A percentile compares a stretch with the other conserved stretches of the same genome.
These are phyloP conservation scores for Cytospora piceae DNA, from an alignment of 2,329 filamentous ascomycete genomes.

Conservation along the genomic window DNA sequence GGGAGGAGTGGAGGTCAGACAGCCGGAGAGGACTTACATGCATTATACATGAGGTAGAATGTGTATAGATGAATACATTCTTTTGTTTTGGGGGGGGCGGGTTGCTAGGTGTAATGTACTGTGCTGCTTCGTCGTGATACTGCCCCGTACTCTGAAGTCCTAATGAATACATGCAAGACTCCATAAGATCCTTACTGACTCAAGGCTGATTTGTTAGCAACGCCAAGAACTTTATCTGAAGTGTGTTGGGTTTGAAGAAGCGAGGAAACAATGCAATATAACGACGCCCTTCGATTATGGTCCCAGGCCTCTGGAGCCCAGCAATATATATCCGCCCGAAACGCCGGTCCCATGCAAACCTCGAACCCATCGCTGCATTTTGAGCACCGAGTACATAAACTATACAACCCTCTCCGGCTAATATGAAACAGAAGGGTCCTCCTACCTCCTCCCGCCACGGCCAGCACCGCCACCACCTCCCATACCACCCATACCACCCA, in stretches of 20 bases:
- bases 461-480: constrained; percentile 30
- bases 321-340: constrained; percentile 9
- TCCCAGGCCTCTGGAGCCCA: background rate
- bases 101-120: background rate
- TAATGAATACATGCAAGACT: background rate
- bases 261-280: background rate
- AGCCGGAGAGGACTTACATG: background rate
- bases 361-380: background rate
- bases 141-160: background rate
- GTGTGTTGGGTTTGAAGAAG: background rate
- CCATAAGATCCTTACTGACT: background rate
- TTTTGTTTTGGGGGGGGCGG: too few relatives aligned
- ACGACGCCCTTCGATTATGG: background rate
- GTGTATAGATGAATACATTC: background rate
- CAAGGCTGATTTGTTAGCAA: background rate
- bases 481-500: constrained; percentile 33
- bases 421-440: background rate
- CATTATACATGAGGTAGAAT: background rate
- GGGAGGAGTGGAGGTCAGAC: background rate
- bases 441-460: constrained; percentile 25
- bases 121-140: background rate
- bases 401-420: background rate
- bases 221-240: background rate
- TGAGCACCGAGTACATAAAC: background rate
- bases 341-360: constrained; percentile 21